Percentiles rank a stretch among this genome's conserved stretches.
phyloP scores from a whole-genome alignment of 352 stramenopile species.

The Phytopythium kandeliae region DNA sequence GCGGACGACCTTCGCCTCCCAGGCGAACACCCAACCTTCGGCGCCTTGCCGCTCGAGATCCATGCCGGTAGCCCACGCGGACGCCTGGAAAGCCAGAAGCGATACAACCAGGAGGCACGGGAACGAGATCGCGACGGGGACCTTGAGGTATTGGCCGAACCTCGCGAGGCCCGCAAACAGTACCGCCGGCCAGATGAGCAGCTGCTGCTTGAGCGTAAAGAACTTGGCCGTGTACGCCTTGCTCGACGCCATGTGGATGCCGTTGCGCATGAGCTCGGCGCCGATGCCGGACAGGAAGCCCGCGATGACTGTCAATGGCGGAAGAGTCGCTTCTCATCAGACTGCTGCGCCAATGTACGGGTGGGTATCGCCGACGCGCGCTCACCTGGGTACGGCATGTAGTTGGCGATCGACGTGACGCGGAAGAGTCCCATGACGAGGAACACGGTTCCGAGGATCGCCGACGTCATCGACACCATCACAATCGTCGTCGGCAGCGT shows the following conservation, averaged over 20 bases:
- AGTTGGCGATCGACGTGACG: slow-evolving; percentile 77
- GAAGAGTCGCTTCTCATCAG: neutral
- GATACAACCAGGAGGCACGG: slow-evolving; percentile 55
- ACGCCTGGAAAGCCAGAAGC: slow-evolving; percentile 52
- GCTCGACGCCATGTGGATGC: slow-evolving; percentile 69
- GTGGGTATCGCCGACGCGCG: too few relatives aligned
- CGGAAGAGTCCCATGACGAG: slow-evolving; percentile 63
- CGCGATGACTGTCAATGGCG: slow-evolving; percentile 39
- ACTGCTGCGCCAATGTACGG: neutral
- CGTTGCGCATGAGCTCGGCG: slow-evolving; percentile 71
- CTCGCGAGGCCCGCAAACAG: slow-evolving; percentile 50
- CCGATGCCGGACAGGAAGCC: slow-evolving; percentile 79
- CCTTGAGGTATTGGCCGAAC: slow-evolving; percentile 50
- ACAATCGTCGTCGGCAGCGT: slow-evolving; percentile 68
- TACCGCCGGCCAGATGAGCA: slow-evolving; percentile 50
- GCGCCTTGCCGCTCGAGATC: slow-evolving; percentile 30
- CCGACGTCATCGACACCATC: slow-evolving; percentile 66
- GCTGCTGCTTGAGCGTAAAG: slow-evolving; percentile 51
- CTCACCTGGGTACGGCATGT: slow-evolving; percentile 70
- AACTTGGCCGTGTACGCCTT: slow-evolving; percentile 44
- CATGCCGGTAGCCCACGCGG: slow-evolving; percentile 19
- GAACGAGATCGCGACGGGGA: slow-evolving; percentile 69
- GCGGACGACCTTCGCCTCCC: slow-evolving; percentile 46
- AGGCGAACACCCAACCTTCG: slow-evolving; percentile 59
- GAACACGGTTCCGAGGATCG: slow-evolving; percentile 55